These are phyloP conservation scores for Byssothecium circinans DNA, from an alignment of 2,329 filamentous ascomycete genomes.

Conservation along the genomic window DNA sequence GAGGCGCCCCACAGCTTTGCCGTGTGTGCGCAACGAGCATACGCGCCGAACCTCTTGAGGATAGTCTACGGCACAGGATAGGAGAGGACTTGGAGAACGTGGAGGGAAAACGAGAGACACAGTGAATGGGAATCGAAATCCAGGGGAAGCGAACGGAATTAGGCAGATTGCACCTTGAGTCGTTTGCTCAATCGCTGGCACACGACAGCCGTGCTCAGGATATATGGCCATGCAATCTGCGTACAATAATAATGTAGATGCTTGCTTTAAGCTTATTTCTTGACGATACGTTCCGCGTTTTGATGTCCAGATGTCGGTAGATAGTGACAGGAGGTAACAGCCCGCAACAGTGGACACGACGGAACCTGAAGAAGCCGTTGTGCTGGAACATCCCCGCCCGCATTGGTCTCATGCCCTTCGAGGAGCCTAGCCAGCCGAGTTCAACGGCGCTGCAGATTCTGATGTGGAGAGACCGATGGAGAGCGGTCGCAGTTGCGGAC, in stretches of 20 bases:
- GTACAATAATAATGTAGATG: background rate
- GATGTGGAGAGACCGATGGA: background rate
- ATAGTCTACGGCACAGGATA: background rate
- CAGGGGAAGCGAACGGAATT: conserved; percentile 12
- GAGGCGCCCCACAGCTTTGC: background rate
- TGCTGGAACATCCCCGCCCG: too few relatives aligned
- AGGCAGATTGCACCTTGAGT: conserved; percentile 13
- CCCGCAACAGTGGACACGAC: conserved; percentile 25
- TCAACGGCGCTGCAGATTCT: conserved; percentile 2
- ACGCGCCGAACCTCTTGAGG: conserved; percentile 5
- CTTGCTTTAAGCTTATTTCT: conserved; percentile 20
- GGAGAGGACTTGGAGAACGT: background rate
- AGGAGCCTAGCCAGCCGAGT: too few relatives aligned
- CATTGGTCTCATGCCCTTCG: too few relatives aligned
- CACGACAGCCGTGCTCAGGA: too few relatives aligned
- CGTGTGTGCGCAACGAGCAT: background rate
- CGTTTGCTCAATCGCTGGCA: too few relatives aligned
- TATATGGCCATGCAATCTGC: too few relatives aligned
- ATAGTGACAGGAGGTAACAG: conserved; percentile 9
- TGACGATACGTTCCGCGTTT: conserved; percentile 7
- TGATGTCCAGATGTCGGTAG: too few relatives aligned
- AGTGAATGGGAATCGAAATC: conserved; percentile 4
- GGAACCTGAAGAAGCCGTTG: too few relatives aligned
- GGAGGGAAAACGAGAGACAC: conserved; percentile 2
- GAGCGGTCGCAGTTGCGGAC: too few relatives aligned